Evolutionary conservation across 306 rosid species (phyloP).

Genomic region (Gleditsia sinensis): DNA sequence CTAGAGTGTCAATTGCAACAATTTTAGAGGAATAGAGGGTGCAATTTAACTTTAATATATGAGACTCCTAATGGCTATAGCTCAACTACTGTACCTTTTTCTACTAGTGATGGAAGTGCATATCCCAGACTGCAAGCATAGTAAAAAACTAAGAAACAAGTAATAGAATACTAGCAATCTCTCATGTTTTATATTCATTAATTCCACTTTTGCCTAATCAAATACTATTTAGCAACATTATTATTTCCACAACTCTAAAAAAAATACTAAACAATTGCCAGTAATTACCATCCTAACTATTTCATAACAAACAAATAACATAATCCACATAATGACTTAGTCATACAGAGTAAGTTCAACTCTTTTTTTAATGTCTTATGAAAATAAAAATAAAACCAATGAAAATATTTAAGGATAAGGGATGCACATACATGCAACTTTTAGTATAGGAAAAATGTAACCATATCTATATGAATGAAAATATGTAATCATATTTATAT

Average conservation of each 20-base stretch:
- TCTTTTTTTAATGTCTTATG: too few relatives aligned
- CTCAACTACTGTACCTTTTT: slow-evolving; percentile 52
- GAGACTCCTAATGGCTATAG: slow-evolving; percentile 67
- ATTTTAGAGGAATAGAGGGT: slow-evolving; percentile 36
- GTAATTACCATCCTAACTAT: slow-evolving; percentile 26
- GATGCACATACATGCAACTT: too few relatives aligned
- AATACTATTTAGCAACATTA: slow-evolving; percentile 53
- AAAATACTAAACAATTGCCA: slow-evolving; percentile 34
- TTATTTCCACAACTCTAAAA: slow-evolving; percentile 66
- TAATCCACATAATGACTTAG: slow-evolving; percentile 14
- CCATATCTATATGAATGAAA: too few relatives aligned
- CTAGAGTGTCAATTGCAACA: slow-evolving; percentile 39
- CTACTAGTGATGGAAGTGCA: slow-evolving; percentile 51
- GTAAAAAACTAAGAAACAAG: slow-evolving; percentile 25
- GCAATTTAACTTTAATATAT: slow-evolving; percentile 52
- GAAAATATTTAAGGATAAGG: too few relatives aligned
- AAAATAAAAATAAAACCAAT: too few relatives aligned
- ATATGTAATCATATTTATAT: too few relatives aligned
- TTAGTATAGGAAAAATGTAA: too few relatives aligned
- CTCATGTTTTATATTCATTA: slow-evolving; percentile 61
- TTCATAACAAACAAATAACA: slow-evolving; percentile 28
- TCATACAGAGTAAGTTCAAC: slow-evolving; percentile 20
- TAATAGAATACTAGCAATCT: slow-evolving; percentile 61
- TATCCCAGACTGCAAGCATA: slow-evolving; percentile 35
- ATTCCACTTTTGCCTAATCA: slow-evolving; percentile 69